Evolutionary conservation across 768 basidiomycete species (phyloP).

Genomic region (Kwoniella pini): DNA sequence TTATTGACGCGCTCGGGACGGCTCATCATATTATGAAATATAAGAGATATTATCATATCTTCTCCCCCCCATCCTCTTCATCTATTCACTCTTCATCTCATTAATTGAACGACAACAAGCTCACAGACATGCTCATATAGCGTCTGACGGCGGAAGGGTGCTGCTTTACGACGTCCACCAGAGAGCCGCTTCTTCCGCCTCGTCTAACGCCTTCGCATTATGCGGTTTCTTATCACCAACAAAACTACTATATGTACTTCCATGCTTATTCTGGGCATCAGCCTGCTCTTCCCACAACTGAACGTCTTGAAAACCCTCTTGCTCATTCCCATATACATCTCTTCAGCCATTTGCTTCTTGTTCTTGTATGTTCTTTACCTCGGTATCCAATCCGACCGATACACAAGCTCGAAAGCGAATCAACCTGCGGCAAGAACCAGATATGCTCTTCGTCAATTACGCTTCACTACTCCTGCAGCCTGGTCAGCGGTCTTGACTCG

Average conservation of each 20-base stretch:
- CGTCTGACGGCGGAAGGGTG: constrained; percentile 11
- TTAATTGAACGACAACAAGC: background rate
- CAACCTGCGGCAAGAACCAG: constrained; percentile 5
- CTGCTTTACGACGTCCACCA: background rate
- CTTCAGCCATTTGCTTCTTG: constrained; percentile 11
- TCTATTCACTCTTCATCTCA: background rate
- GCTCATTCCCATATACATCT: constrained; percentile 21
- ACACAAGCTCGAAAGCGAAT: background rate
- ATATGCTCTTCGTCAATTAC: constrained; percentile 69
- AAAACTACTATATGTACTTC: constrained; percentile 5
- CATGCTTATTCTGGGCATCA: constrained; percentile 17
- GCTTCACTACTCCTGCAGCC: constrained; percentile 88
- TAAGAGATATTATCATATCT: too few species aligned
- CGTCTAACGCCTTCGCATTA: background rate
- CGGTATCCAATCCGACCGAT: constrained; percentile 4
- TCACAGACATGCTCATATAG: constrained; percentile 9
- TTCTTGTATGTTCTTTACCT: constrained; percentile 11
- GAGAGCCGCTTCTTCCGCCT: constrained; percentile 16
- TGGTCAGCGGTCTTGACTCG: constrained; percentile 89
- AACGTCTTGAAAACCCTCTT: constrained; percentile 10
- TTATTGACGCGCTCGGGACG: background rate
- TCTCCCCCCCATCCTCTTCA: too few species aligned
- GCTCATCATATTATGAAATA: too few species aligned
- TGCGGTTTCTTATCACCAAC: background rate
- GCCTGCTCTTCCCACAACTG: constrained; percentile 26